Base-by-base conservation (phyloP, 345 rosid genomes). In the Conringia planisiliqua region DNA sequence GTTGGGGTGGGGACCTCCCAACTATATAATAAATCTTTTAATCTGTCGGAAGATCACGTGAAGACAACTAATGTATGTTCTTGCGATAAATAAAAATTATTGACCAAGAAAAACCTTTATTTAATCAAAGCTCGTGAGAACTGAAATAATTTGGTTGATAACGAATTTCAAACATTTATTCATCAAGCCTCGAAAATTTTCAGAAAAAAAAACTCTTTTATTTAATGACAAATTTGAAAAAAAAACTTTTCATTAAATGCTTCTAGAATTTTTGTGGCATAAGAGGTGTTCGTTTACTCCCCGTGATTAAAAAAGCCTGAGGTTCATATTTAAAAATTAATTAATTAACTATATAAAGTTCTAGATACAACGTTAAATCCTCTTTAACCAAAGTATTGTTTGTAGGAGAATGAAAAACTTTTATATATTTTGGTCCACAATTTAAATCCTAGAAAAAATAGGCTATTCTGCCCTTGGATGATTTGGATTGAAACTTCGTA, bases 1-100 rank as follows among this genome's bases (percentile, higher is more conserved):
- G n/a, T n/a, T n/a, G n/a, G n/a, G n/a, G n/a, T n/a, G 24, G 62
- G 71, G 51, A 32, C 30, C 17, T 54, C 79, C 79, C 70, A 69
- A 76, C 79, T 43, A 62, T 8, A 22, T n/a, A 22, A 22, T 2
- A 48, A 44, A 62, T 13, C 44, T 44, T 38, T 56, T 29, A 35
- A 66, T 66, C 27, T 62, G 80, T 70, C 71, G 80, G 75, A 76
- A 62, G 6, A 62, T 69, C 71, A 76, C 80, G 80, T 76, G 75
- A 62, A 52, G 58, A 76, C 80, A 76, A 55, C 71, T 44, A 70
- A 62, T 62, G 3, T 40, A 14, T 17, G 71, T 66, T 58, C 68
- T 54, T 52, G 60, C 47, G 58, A 14, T 58, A 68, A 10, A n/a
- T 56, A 32, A 14, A 42, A 48, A 60, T 24, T 75, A 67, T 59